These are phyloP conservation scores for Hypoxylon fuscum DNA, from an alignment of 495 filamentous ascomycete species.

Conservation along the genomic window DNA sequence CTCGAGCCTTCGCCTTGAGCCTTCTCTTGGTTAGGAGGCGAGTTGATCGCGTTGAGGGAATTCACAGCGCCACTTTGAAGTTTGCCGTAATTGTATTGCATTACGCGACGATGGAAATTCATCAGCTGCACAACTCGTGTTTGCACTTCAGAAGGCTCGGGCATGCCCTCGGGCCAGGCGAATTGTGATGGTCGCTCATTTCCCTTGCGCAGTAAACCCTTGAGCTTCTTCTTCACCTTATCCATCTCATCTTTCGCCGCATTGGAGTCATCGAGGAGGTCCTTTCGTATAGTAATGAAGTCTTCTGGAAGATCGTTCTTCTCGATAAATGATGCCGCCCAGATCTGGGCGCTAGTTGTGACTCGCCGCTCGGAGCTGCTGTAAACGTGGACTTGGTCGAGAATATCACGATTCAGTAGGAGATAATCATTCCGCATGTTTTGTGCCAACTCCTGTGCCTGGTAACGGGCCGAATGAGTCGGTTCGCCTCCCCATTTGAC, in stretches of 20 bases:
- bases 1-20: slow-evolving; percentile 48
- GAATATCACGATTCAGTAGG: slow-evolving; percentile 88
- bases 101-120: slow-evolving; percentile 94
- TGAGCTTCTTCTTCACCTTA: slow-evolving; percentile 99
- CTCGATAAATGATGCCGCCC: slow-evolving; percentile 88
- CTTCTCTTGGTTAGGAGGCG: slow-evolving; percentile 53
- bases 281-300: slow-evolving; percentile 88
- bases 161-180: slow-evolving; percentile 95
- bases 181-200: slow-evolving; percentile 91
- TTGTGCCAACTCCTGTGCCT: slow-evolving; percentile 90
- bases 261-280: slow-evolving; percentile 95
- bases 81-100: slow-evolving; percentile 89
- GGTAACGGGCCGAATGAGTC: slow-evolving; percentile 95
- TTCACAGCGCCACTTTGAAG: slow-evolving; percentile 70
- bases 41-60: slow-evolving; percentile 65
- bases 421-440: slow-evolving; percentile 96
- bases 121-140: slow-evolving; percentile 92
- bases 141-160: slow-evolving; percentile 91
- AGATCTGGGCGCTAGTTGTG: slow-evolving; percentile 96
- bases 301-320: slow-evolving; percentile 85
- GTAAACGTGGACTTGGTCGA: slow-evolving; percentile 91
- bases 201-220: slow-evolving; percentile 86
- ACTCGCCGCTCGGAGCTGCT: slow-evolving; percentile 95
- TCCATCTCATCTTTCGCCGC: slow-evolving; percentile 99
- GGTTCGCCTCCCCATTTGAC: slow-evolving; percentile 99